Evolutionary conservation across 1,139 yeast species (phyloP), one percentile per base, ranked within the genome.

Genomic region (Sugiyamaella castrensis): DNA sequence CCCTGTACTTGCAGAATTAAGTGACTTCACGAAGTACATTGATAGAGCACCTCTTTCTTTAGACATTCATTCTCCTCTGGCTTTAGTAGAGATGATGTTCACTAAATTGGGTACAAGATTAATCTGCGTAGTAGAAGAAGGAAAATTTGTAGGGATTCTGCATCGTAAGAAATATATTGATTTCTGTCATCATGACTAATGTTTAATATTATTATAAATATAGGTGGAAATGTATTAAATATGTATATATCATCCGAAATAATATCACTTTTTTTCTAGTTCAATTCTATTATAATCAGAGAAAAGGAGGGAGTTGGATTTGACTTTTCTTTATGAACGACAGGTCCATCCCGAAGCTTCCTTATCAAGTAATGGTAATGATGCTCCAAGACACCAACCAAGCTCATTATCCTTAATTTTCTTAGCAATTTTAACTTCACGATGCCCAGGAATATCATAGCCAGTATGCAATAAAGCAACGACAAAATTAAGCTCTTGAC

Each of bases 351-450:
- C 82, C 11, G 78, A 72, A 40, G 70, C 68, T 35, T 69, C 67
- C 55, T 75, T 73, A 56, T 87, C 92, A 58, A 92, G 74, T 58
- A 92, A 73, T 2, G 98, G 98, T 62, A 92, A 76, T 0, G 97
- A 87, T 2, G 98, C 98, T 58, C 99, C 99, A 54, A 92, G 75
- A 72, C 98, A 92, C 99, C 99, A 92, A 32, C 98, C 98, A 47
- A 92, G 75, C 70, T 92, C 98, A 62, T 87, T 89, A 62, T 82
- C 81, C 52, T 82, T 85, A 58, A 92, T 88, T 64, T 81, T 88
- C 72, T 87, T 81, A 8, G 98, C 98, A 7, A 97, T 92, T 67
- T 80, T 85, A 60, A 92, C 80, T 68, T 91, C 98, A 67, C 98
- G 82, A 60, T 77, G 75, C 51, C 87, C 77, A 53, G 98, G 97